Evolutionary conservation across 1,284 basidiomycete genomes (phyloP).

Genomic region (Sutorius eximius): DNA sequence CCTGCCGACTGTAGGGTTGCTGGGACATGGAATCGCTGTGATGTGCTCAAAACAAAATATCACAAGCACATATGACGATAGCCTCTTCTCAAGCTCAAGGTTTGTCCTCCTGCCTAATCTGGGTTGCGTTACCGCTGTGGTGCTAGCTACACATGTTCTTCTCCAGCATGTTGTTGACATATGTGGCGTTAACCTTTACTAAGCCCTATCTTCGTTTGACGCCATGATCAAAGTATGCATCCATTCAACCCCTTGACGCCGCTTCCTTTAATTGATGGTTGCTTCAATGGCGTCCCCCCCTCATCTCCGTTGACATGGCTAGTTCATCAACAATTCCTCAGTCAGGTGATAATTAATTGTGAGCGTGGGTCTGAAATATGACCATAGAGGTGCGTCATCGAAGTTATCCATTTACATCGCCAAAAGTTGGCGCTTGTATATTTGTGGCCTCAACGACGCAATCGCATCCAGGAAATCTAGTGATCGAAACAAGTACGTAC

Average conservation of each 20-base stretch:
- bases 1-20: not conserved
- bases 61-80: conserved; percentile 1
- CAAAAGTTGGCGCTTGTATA: not conserved
- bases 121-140: not conserved
- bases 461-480: conserved; percentile 2
- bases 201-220: conserved; percentile 4
- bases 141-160: conserved; percentile 1
- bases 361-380: not conserved
- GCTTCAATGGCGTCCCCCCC: conserved; percentile 5
- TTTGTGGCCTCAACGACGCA: conserved; percentile 12
- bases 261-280: conserved; percentile 21
- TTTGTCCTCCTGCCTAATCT: conserved; percentile 6
- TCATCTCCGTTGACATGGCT: conserved; percentile 26
- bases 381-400: not conserved
- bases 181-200: conserved; percentile 20
- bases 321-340: not conserved
- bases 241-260: conserved; percentile 4
- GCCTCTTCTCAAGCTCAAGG: conserved; percentile 13
- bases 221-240: conserved; percentile 12
- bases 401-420: not conserved
- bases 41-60: conserved; percentile 2
- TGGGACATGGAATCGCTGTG: conserved; percentile 6
- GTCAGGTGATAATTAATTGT: not conserved
- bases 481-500: not conserved
- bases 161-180: conserved; percentile 1